Evolutionary conservation across 2,329 filamentous ascomycete genomes (phyloP).

Genomic region (Xylariaceae sp.): DNA sequence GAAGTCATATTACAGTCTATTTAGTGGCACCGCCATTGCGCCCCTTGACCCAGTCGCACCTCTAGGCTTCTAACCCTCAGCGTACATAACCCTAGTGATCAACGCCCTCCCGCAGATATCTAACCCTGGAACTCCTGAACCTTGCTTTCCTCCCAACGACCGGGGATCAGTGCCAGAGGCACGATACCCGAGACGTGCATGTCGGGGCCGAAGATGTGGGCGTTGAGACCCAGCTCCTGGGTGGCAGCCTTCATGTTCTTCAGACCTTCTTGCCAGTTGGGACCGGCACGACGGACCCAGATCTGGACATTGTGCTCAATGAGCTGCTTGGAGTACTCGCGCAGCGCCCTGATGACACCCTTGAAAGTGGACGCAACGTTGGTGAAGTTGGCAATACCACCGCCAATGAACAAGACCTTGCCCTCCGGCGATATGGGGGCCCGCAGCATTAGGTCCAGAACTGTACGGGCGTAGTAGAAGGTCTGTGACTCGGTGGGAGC

Average conservation of each 20-base stretch:
- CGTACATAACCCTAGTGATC: constrained; percentile 14
- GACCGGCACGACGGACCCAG: constrained; percentile 84
- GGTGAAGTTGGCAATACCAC: constrained; percentile 99
- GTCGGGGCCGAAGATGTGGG: constrained; percentile 61
- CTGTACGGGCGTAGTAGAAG: constrained; percentile 96
- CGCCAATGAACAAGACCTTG: constrained; percentile 99
- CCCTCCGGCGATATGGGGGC: constrained; percentile 77
- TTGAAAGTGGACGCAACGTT: constrained; percentile 99
- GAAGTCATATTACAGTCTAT: constrained; percentile 12
- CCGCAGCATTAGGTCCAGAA: constrained; percentile 95
- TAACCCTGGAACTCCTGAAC: constrained; percentile 55
- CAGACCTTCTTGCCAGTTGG: constrained; percentile 99
- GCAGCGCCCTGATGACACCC: constrained; percentile 93
- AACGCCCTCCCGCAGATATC: constrained; percentile 12
- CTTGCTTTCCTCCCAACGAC: constrained; percentile 55
- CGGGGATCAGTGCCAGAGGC: constrained; percentile 71
- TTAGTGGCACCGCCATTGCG: constrained; percentile 15
- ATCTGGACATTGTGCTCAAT: constrained; percentile 97
- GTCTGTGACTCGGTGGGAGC: constrained; percentile 98
- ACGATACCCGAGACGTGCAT: constrained; percentile 99
- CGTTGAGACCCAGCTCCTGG: constrained; percentile 76
- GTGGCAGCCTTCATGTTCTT: constrained; percentile 99
- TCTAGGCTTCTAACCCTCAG: constrained; percentile 18
- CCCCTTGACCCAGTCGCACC: constrained; percentile 16
- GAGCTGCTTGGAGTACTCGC: constrained; percentile 78